Evolutionary conservation across 257 asterid species (phyloP), one percentile per base, ranked within the genome.

Genomic region (Ilex aquifolium): DNA sequence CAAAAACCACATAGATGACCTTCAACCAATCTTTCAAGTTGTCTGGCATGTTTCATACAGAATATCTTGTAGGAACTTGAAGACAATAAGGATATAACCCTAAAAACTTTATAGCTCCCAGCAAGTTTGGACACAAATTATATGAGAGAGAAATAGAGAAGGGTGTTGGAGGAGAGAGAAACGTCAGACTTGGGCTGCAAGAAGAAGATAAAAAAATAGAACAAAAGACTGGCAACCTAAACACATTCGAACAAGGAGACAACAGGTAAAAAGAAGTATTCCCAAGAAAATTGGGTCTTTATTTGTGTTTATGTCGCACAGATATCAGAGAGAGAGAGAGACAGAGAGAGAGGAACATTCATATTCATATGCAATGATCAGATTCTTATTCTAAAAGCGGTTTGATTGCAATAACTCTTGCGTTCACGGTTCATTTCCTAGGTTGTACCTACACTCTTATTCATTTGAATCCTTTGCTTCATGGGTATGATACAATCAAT

Each of bases 1-100:
- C 77, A 31, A 85, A 65, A 15, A 86, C 76, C 49, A 91, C 96
- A 61, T 80, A 85, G 57, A 88, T 49, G 70, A 76, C 44, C 76
- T 75, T 76, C 48, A 76, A 55, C 76, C 74, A 85, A 65, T 73
- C 82, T 50, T 72, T 61, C 69, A 79, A 71, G 52, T 60, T 58
- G 52, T 60, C 52, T 44, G 76, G 48, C 97, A 91, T 90, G 69
- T 65, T 73, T 77, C 16, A 27, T 12, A 40, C 27, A 14, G 54
- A 57, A 31, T 54, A 61, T 13, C 29, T 61, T 2, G 21, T 36
- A 21, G 31, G 50, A n/a, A 17, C 30, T 15, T 13, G 3, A 31
- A 52, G 11, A 29, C 44, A 40, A 56, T 21, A 29, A 46, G 13
- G 40, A 2, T 55, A 21, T 39, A 15, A 31, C 63, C 39, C 39